Evolutionary conservation across 257 asterid genomes (phyloP).

Genomic region (Solanum habrochaites): DNA sequence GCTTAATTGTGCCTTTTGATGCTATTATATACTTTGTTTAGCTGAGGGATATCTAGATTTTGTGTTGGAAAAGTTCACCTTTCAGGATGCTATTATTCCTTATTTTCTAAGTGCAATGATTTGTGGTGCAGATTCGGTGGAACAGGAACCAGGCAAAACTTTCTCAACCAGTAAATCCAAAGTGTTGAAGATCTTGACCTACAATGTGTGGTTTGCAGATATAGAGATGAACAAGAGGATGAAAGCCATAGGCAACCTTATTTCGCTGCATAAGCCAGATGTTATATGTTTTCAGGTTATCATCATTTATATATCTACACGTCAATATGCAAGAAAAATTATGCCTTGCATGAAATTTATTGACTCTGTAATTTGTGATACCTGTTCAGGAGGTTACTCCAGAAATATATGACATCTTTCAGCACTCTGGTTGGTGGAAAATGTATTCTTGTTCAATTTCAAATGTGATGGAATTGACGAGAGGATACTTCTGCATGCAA

Average conservation of each 20-base stretch:
- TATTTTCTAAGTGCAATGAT: not conserved
- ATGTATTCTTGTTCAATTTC: constrained; percentile 64
- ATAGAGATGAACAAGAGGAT: constrained; percentile 66
- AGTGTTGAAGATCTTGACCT: constrained; percentile 66
- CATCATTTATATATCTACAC: not conserved
- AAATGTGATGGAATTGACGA: constrained; percentile 20
- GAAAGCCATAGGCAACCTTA: constrained; percentile 68
- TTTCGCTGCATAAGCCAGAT: constrained; percentile 70
- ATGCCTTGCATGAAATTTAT: not conserved
- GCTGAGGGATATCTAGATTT: not conserved
- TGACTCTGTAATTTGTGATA: not conserved
- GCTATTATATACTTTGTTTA: not conserved
- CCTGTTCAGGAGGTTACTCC: constrained; percentile 81
- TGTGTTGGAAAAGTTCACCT: not conserved
- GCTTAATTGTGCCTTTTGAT: not conserved
- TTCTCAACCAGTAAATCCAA: constrained; percentile 7
- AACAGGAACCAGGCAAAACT: constrained; percentile 19
- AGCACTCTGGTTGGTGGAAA: constrained; percentile 78
- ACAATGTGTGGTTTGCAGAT: constrained; percentile 92
- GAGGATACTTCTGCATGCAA: constrained; percentile 87
- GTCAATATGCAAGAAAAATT: not conserved
- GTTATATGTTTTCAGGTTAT: constrained; percentile 84
- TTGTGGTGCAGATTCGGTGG: not conserved
- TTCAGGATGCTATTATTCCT: not conserved
- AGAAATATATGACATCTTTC: constrained; percentile 46